Evolutionary conservation across 139 green algal species (phyloP).

Genomic region (Pseudopediastrum boryanum): DNA sequence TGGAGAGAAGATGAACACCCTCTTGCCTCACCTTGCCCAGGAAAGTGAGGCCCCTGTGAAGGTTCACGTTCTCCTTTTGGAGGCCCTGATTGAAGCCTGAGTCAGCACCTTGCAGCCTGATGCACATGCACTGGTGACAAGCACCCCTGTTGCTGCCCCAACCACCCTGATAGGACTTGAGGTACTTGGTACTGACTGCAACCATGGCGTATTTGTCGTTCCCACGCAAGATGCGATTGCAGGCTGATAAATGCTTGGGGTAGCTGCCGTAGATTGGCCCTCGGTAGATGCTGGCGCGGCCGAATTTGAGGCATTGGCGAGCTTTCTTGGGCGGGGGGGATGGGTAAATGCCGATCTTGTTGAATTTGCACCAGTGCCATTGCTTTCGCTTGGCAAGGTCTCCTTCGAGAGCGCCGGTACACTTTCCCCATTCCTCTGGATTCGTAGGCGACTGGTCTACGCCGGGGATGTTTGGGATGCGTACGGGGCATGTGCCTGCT

Average conservation of each 20-base stretch:
- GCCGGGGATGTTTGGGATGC: too few relatives aligned
- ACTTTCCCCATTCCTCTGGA: constrained; percentile 29
- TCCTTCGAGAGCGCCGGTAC: constrained; percentile 19
- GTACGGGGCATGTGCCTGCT: too few relatives aligned
- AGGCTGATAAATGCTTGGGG: constrained; percentile 13
- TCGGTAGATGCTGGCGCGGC: constrained; percentile 25
- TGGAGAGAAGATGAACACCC: too few relatives aligned
- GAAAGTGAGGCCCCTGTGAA: constrained; percentile 28
- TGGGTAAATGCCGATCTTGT: constrained; percentile 19
- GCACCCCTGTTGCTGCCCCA: constrained; percentile 27
- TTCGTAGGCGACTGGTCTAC: too few relatives aligned
- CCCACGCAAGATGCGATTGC: constrained; percentile 29
- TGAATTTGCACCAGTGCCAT: constrained; percentile 36
- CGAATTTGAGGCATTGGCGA: constrained; percentile 42
- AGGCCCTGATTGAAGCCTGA: constrained; percentile 21
- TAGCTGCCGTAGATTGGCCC: constrained; percentile 36
- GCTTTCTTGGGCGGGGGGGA: neutral
- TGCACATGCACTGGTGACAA: constrained; percentile 40
- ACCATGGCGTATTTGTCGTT: constrained; percentile 12
- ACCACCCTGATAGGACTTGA: constrained; percentile 37
- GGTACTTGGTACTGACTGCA: constrained; percentile 40
- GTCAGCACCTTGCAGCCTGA: constrained; percentile 35
- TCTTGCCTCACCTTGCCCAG: constrained; percentile 27
- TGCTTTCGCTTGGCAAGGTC: neutral
- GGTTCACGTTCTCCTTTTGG: constrained; percentile 9